Evolutionary conservation across 108 stramenopile genomes (phyloP), one percentile per base, ranked within the genome.

Genomic region (Pseudonitzschia pungens): DNA sequence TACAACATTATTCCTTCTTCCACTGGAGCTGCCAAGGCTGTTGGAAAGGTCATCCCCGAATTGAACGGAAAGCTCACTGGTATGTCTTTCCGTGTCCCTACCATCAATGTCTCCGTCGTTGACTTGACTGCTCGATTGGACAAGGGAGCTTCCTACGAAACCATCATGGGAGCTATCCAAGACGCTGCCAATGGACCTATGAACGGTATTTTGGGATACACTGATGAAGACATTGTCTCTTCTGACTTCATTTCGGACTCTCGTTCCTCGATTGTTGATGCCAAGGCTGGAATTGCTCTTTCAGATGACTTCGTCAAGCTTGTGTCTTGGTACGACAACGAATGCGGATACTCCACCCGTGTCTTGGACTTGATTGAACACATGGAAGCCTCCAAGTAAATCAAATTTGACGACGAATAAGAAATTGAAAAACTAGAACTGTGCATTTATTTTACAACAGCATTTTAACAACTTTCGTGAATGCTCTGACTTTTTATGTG

Each of bases 31-130:
- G 97, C 97, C 78, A 96, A 97, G 87, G 94, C 97, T 40, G 96
- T 98, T 51, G 96, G 95, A 41, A 96, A 96, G 86, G 96, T 97
- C 69, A 97, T 98, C 67, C 98, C 98, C 29, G 86, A 87, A 74
- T 81, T 99, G 72, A 97, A 98, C 72, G 97, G 98, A 40, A 99
- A 99, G 95, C 95, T 99, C 67, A 99, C 99, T 10, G 99, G 99
- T 68, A 98, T 99, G 99, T 81, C 96, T 3, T 98, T 99, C 95
- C 97, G 99, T 75, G 98, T 99, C n/a, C 99, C 99, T 31, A 97
- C 96, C 43, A 94, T 94, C 73, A 95, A 99, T 69, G 99, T 99
- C 31, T 98, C 97, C 31, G 97, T 98, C 33, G 98, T 99, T 55
- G 99, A 99, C 78, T 91, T 99, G 72, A 99, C 99, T 66, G 83